A percentile compares a stretch with the other conserved stretches of the same genome.
Conservation (phyloP, 352 stramenopile genomes). For the Elongisporangium prolatum region DNA sequence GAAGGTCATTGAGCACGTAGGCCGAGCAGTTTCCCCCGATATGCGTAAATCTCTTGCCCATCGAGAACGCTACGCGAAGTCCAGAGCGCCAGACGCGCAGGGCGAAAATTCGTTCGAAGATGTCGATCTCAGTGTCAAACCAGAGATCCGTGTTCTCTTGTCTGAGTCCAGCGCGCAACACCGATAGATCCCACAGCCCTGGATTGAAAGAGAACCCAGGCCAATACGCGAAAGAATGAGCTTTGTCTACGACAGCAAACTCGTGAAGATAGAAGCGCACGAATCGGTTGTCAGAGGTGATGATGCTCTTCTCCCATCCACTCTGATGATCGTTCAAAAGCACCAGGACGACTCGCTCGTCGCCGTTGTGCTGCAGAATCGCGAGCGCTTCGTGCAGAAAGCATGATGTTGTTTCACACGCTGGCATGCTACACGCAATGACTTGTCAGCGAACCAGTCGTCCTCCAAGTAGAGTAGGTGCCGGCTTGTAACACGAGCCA, state of each 20-base stretch:
- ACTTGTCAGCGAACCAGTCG: conserved; percentile 36
- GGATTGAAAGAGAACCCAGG: conserved; percentile 65
- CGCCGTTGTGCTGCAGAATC: conserved; percentile 5
- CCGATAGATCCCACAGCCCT: conserved; percentile 38
- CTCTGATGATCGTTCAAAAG: conserved; percentile 48
- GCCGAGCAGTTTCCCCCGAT: conserved; percentile 35
- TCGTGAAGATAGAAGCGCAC: conserved; percentile 26
- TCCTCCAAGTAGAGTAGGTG: conserved; percentile 65
- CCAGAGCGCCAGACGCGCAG: conserved; percentile 26
- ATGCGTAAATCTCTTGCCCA: conserved; percentile 11
- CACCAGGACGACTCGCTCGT: conserved; percentile 25
- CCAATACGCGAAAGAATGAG: conserved; percentile 46
- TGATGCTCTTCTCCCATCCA: conserved; percentile 12
- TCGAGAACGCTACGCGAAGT: conserved; percentile 22
- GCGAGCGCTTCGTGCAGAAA: conserved; percentile 18
- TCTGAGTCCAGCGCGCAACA: conserved; percentile 2
- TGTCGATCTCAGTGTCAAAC: conserved; percentile 21
- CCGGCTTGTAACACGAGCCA: conserved; percentile 20
- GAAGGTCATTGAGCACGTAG: conserved; percentile 40
- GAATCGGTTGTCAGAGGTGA: not conserved
- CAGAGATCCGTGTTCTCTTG: not conserved
- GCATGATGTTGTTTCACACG: not conserved
- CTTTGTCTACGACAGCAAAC: conserved; percentile 31
- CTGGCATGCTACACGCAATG: not conserved
- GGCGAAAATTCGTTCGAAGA: conserved; percentile 34